These are phyloP conservation scores for Penicillium sp. DNA, from an alignment of 2,329 filamentous ascomycete species.

Conservation along the genomic window DNA sequence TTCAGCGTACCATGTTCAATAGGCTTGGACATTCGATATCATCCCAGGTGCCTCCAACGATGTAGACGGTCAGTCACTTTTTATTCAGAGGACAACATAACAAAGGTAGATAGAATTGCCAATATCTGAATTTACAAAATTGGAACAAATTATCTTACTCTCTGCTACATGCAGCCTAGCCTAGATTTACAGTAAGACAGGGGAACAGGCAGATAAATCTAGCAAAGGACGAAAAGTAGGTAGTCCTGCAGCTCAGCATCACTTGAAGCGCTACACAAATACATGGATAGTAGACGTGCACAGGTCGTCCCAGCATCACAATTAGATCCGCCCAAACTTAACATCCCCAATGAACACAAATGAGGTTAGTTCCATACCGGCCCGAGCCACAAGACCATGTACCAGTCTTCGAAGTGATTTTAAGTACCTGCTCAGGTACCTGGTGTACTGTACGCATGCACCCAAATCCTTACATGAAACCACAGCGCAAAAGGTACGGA, in stretches of 20 bases:
- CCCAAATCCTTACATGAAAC: background rate
- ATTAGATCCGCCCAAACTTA: background rate
- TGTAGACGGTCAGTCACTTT: background rate
- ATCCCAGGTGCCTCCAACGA: background rate
- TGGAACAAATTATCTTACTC: too few species aligned
- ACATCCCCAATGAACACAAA: slow-evolving; percentile 1
- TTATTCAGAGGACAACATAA: too few species aligned
- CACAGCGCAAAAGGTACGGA: slow-evolving; percentile 2
- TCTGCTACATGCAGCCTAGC: background rate
- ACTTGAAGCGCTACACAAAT: too few species aligned
- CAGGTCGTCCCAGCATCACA: background rate
- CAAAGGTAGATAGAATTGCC: too few species aligned
- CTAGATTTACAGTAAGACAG: background rate
- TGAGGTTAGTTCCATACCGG: background rate
- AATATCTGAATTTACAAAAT: too few species aligned
- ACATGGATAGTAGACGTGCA: too few species aligned
- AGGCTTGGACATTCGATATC: background rate
- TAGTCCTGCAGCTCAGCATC: background rate
- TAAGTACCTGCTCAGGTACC: too few species aligned
- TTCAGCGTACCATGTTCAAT: background rate
- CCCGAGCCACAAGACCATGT: background rate
- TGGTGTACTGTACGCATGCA: background rate
- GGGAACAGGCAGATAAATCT: background rate
- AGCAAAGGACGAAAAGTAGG: too few species aligned
- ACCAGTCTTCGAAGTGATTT: background rate